Percentiles rank a stretch among this genome's conserved stretches.
Evolutionary conservation across 805 yeast species (phyloP).

Genomic region (Nakazawaea ambrosiae): DNA sequence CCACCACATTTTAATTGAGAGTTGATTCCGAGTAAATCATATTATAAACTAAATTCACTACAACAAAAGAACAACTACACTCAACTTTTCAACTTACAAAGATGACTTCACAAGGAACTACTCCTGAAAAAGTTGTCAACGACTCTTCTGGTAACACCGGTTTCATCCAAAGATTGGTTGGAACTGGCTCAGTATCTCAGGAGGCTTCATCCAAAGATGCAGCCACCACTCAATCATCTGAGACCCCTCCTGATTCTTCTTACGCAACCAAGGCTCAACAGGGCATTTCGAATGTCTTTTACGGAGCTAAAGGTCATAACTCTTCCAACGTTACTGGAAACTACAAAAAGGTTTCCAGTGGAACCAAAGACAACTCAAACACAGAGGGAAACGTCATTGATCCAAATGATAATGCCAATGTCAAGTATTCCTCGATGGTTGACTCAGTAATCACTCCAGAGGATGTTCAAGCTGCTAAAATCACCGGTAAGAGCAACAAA

Average conservation of each 20-base stretch:
- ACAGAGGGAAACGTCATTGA: slow-evolving; percentile 7
- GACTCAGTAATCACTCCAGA: slow-evolving; percentile 18
- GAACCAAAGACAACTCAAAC: background rate
- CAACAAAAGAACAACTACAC: too few species aligned
- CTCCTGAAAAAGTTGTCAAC: too few species aligned
- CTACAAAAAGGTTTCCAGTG: slow-evolving; percentile 6
- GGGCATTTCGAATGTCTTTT: slow-evolving; percentile 2
- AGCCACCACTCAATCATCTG: too few species aligned
- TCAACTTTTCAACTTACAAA: too few species aligned
- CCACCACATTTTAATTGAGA: too few species aligned
- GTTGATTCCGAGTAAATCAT: too few species aligned
- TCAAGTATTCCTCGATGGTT: slow-evolving; percentile 21
- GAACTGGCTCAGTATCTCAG: too few species aligned
- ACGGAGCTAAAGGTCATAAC: slow-evolving; percentile 1
- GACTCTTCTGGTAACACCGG: too few species aligned
- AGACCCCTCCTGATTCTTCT: background rate
- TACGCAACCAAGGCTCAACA: background rate
- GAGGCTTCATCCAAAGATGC: too few species aligned
- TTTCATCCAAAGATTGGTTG: too few species aligned
- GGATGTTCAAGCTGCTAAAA: slow-evolving; percentile 13
- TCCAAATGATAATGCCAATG: slow-evolving; percentile 15
- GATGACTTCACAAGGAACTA: too few species aligned
- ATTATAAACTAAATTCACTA: too few species aligned
- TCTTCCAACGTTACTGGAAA: slow-evolving; percentile 3
- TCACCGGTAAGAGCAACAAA: background rate